Evolutionary conservation across 805 yeast species (phyloP), one percentile per base, ranked within the genome.

Genomic region (Hanseniaspora singularis): DNA sequence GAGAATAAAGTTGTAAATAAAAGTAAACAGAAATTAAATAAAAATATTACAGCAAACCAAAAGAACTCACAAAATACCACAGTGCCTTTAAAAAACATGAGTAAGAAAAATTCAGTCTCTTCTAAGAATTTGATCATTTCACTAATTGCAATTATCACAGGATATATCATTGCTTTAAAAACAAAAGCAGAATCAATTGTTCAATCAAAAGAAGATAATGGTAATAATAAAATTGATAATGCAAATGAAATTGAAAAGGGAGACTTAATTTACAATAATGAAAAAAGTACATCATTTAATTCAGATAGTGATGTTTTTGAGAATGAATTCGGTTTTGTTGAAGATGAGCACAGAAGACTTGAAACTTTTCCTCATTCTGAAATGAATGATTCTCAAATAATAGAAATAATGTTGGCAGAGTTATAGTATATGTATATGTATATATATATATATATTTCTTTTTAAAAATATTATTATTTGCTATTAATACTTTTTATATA

Each of bases 401-500:
- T 27, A n/a, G 14, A 46, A 28, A 10, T 33, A 30, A 33, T 32
- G 30, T 10, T 11, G 12, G 4, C 28, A 22, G 15, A 36, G 19
- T 11, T 9, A 5, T 12, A n/a, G 18, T 23, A 26, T 30, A 12
- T 19, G 19, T 9, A 10, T 23, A 37, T 6, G 3, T 23, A 22
- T 18, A 24, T n/a, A 23, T 16, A 24, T 54, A 53, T 39, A 34
- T 34, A 20, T 20, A 11, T n/a, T 14, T 34, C 4, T 12, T 18
- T 10, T 5, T 5, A 14, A 38, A 15, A 38, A 38, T 10, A 26
- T n/a, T n/a, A n/a, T n/a, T n/a, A n/a, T n/a, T n/a, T n/a, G n/a
- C n/a, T n/a, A n/a, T n/a, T n/a, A n/a, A n/a, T n/a, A n/a, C n/a
- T n/a, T n/a, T n/a, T n/a, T n/a, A n/a, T n/a, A n/a, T n/a, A n/a